These are phyloP conservation scores for Ilex aquifolium DNA, from an alignment of 257 asterid species.

Conservation along the genomic window DNA sequence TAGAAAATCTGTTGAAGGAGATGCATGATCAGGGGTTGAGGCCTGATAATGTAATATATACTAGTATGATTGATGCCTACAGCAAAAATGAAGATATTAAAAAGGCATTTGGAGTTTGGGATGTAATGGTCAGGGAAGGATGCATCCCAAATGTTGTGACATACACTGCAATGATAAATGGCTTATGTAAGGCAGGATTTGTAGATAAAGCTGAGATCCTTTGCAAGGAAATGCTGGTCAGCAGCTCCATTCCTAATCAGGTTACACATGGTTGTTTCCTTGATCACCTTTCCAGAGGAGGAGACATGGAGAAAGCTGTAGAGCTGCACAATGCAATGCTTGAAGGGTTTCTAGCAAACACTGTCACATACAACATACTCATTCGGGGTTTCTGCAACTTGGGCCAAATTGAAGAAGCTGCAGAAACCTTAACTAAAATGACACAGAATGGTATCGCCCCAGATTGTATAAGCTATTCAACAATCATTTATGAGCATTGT, in stretches of 20 bases:
- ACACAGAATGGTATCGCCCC: slow-evolving; percentile 44
- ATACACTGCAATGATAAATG: slow-evolving; percentile 62
- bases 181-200: slow-evolving; percentile 58
- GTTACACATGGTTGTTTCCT: slow-evolving; percentile 78
- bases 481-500: slow-evolving; percentile 52
- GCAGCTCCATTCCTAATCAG: slow-evolving; percentile 61
- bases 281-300: slow-evolving; percentile 58
- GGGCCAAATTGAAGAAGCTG: slow-evolving; percentile 56
- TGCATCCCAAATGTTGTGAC: slow-evolving; percentile 56
- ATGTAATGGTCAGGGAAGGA: slow-evolving; percentile 65
- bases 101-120: slow-evolving; percentile 72
- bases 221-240: slow-evolving; percentile 49
- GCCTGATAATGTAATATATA: slow-evolving; percentile 63
- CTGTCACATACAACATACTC: slow-evolving; percentile 64
- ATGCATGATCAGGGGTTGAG: slow-evolving; percentile 51
- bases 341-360: slow-evolving; percentile 46
- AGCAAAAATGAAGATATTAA: slow-evolving; percentile 54
- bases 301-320: slow-evolving; percentile 61
- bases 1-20: slow-evolving; percentile 40
- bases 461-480: slow-evolving; percentile 75
- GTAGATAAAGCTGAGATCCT: slow-evolving; percentile 53
- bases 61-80: slow-evolving; percentile 59
- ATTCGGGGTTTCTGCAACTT: slow-evolving; percentile 71
- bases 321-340: slow-evolving; percentile 56
- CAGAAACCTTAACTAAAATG: slow-evolving; percentile 48